These are phyloP conservation scores for Kwoniella shivajii DNA, from an alignment of 1,284 basidiomycete genomes.

Conservation along the genomic window DNA sequence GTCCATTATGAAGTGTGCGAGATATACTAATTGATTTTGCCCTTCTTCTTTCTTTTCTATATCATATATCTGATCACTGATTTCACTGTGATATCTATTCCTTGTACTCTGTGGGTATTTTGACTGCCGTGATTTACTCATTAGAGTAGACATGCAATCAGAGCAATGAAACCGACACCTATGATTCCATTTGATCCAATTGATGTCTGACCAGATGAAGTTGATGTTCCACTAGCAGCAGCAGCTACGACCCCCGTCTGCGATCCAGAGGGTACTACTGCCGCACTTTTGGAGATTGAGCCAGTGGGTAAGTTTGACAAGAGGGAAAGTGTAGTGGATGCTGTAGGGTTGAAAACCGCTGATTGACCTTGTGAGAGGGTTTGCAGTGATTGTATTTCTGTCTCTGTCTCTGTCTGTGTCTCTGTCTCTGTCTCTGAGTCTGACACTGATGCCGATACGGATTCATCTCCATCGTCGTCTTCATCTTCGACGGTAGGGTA, in stretches of 20 bases:
- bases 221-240: not conserved
- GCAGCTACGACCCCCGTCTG: not conserved
- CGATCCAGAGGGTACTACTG: not conserved
- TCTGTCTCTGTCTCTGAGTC: too few species aligned
- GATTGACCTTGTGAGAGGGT: conserved; percentile 5
- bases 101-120: not conserved
- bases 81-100: too few species aligned
- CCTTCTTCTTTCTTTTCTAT: not conserved
- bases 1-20: too few species aligned
- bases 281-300: not conserved
- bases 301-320: conserved; percentile 4
- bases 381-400: not conserved
- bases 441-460: too few species aligned
- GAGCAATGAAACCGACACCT: not conserved
- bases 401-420: too few species aligned
- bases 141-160: not conserved
- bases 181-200: not conserved
- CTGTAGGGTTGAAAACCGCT: conserved; percentile 12
- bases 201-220: not conserved
- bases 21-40: not conserved
- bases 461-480: not conserved
- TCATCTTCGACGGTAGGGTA: not conserved
- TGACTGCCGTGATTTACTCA: not conserved
- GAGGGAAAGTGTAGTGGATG: conserved; percentile 11
- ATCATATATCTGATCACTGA: not conserved